These are phyloP conservation scores for Populus hybrid DNA, from an alignment of 441 rosid species.

Conservation along the genomic window DNA sequence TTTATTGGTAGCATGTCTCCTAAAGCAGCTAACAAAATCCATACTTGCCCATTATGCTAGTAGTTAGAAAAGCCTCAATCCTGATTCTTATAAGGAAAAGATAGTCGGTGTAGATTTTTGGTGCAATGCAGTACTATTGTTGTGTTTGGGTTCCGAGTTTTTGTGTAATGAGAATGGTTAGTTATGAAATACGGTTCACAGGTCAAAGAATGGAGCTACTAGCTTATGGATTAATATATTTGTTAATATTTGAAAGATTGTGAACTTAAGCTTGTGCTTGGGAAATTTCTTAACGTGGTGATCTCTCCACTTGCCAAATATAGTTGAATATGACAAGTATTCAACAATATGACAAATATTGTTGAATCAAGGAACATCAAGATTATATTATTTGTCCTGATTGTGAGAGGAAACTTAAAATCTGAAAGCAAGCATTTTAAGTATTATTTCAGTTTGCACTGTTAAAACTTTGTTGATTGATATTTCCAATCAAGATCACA, in stretches of 20 bases:
- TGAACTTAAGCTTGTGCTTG: neutral
- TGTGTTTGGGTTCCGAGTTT: neutral
- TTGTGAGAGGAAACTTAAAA: neutral
- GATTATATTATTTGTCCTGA: neutral
- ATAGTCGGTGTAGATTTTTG: neutral
- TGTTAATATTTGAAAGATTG: conserved; percentile 3
- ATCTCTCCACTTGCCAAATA: neutral
- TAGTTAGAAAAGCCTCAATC: neutral
- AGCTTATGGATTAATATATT: neutral
- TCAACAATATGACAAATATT: neutral
- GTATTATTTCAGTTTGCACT: neutral
- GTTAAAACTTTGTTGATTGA: neutral
- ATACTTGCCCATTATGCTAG: neutral
- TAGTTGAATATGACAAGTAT: neutral
- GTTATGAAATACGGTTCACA: neutral
- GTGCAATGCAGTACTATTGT: neutral
- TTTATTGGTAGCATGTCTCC: neutral
- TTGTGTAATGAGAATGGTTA: neutral
- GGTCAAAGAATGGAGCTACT: neutral
- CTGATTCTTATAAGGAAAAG: neutral
- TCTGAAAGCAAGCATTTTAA: neutral
- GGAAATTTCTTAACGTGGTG: neutral
- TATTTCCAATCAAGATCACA: neutral
- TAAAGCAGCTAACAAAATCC: neutral
- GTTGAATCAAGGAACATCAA: neutral